phyloP scores from a whole-genome alignment of 257 asterid species.

The Eucommia ulmoides region DNA sequence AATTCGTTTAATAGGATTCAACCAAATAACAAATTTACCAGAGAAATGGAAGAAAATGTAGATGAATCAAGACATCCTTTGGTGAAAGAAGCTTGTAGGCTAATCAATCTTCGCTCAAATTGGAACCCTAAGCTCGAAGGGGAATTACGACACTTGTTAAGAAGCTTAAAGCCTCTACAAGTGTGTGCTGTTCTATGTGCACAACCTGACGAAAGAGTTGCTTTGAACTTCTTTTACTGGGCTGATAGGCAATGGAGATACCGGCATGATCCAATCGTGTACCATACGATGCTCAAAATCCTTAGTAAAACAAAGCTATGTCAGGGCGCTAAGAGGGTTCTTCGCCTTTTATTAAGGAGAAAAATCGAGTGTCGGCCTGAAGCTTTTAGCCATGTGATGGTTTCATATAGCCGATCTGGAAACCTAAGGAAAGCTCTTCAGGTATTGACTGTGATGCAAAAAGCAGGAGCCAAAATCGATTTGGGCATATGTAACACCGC shows the following conservation, averaged over 20 bases:
- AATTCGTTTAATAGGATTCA: conserved; percentile 27
- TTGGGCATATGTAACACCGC: conserved; percentile 61
- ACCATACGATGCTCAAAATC: conserved; percentile 63
- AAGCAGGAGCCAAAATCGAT: conserved; percentile 63
- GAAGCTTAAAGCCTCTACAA: conserved; percentile 61
- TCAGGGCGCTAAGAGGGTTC: conserved; percentile 86
- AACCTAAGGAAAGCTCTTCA: conserved; percentile 76
- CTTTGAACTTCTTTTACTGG: conserved; percentile 79
- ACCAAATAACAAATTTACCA: conserved; percentile 15
- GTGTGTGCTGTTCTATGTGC: conserved; percentile 66
- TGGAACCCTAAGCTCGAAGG: conserved; percentile 70
- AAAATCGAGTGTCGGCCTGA: conserved; percentile 47
- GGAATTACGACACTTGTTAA: conserved; percentile 55
- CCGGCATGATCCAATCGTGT: conserved; percentile 57
- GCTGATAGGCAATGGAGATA: conserved; percentile 92
- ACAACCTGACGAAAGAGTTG: conserved; percentile 71
- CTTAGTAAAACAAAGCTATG: conserved; percentile 81
- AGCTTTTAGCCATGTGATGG: conserved; percentile 85
- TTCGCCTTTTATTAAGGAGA: conserved; percentile 54
- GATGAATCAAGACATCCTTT: conserved; percentile 69
- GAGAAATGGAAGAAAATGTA: conserved; percentile 34
- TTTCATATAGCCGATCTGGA: conserved; percentile 88
- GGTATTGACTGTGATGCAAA: conserved; percentile 60
- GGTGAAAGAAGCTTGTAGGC: conserved; percentile 64
- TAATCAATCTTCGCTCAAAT: conserved; percentile 38